phyloP scores from a whole-genome alignment of 164 flowering plant species.

The Vitis vinifera region ASM3070453v1 NC_081822.1:33235001-33235500 shows the following conservation, averaged over 20 bases:
- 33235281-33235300: constrained; percentile 89
- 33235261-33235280: constrained; percentile 93
- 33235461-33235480: constrained; percentile 40
- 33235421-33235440: constrained; percentile 71
- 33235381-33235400: constrained; percentile 69
- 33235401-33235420: constrained; percentile 64
- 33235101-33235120: constrained; percentile 51
- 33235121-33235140: constrained; percentile 55
- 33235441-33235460: constrained; percentile 55
- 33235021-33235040: constrained; percentile 51
- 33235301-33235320: constrained; percentile 91
- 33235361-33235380: constrained; percentile 62
- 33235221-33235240: constrained; percentile 78
- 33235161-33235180: constrained; percentile 95
- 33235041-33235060: constrained; percentile 22
- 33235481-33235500: neutral
- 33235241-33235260: constrained; percentile 92
- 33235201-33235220: constrained; percentile 88
- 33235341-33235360: constrained; percentile 50
- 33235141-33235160: constrained; percentile 82
- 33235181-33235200: constrained; percentile 91
- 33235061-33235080: constrained; percentile 26
- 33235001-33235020: constrained; percentile 72
- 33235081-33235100: constrained; percentile 31
- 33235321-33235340: constrained; percentile 73